Conservation (phyloP, 805 yeast genomes). For the Debaryomyces maramus region DNA sequence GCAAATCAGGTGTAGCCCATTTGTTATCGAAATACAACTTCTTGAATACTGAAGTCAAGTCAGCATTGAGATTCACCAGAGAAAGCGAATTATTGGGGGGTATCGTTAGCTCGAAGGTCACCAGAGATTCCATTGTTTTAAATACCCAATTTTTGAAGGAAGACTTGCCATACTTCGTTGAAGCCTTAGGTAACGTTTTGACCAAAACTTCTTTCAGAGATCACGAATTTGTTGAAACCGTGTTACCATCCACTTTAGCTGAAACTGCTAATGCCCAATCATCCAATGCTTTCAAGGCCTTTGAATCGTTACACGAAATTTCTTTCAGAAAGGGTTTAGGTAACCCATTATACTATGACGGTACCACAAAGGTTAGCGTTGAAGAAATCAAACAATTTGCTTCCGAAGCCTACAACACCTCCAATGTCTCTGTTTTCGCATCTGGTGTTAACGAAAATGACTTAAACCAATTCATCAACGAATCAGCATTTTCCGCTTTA, state of each 20-base stretch:
- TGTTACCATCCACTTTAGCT: conserved; percentile 70
- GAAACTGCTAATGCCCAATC: conserved; percentile 56
- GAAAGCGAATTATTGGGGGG: conserved; percentile 96
- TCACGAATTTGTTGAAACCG: conserved; percentile 82
- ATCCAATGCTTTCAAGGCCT: conserved; percentile 58
- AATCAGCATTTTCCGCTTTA: conserved; percentile 63
- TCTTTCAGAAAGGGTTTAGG: conserved; percentile 90
- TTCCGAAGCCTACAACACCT: conserved; percentile 61
- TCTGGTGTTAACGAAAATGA: conserved; percentile 74
- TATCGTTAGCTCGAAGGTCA: conserved; percentile 60
- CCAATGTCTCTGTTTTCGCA: conserved; percentile 70
- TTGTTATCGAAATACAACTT: conserved; percentile 80
- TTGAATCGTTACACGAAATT: conserved; percentile 75
- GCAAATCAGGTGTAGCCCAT: conserved; percentile 81
- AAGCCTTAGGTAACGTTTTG: conserved; percentile 74
- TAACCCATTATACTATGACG: conserved; percentile 74
- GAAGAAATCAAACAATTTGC: conserved; percentile 72
- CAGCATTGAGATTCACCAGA: conserved; percentile 90
- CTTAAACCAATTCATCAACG: conserved; percentile 63
- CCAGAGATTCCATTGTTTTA: conserved; percentile 83
- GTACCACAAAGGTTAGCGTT: conserved; percentile 51
- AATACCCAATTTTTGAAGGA: conserved; percentile 81
- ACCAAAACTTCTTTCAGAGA: conserved; percentile 72
- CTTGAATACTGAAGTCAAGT: conserved; percentile 76
- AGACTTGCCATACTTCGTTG: conserved; percentile 89